Evolutionary conservation across 257 asterid species (phyloP).

Genomic region (Solanum sitiens): DNA sequence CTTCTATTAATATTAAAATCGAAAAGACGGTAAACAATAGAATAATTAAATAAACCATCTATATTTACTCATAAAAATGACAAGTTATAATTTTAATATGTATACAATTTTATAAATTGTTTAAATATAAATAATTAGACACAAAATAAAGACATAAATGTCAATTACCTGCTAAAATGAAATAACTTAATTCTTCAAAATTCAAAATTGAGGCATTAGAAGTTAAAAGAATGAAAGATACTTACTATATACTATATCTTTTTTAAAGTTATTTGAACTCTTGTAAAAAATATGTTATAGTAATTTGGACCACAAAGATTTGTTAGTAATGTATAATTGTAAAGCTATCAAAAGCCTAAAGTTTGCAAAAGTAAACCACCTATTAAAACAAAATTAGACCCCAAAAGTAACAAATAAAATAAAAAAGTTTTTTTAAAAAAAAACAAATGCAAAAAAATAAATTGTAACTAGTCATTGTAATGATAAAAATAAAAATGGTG

Average conservation of each 20-base stretch:
- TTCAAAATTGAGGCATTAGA: not conserved
- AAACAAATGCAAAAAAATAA: not conserved
- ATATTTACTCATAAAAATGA: too few relatives aligned
- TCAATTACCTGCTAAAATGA: too few relatives aligned
- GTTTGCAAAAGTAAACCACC: not conserved
- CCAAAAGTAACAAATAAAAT: not conserved
- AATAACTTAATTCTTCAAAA: too few relatives aligned
- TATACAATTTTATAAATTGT: too few relatives aligned
- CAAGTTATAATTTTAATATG: too few relatives aligned
- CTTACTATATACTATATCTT: too few relatives aligned
- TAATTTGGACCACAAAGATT: not conserved
- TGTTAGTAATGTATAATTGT: not conserved
- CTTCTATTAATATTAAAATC: too few relatives aligned
- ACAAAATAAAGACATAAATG: too few relatives aligned
- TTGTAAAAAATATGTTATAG: not conserved
- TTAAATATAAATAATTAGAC: too few relatives aligned
- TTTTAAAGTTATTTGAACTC: too few relatives aligned
- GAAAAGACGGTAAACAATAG: too few relatives aligned
- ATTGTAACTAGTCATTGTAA: not conserved
- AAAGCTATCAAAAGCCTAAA: not conserved
- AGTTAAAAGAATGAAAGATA: not conserved
- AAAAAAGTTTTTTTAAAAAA: not conserved
- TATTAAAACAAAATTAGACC: not conserved
- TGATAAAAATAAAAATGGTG: not conserved
- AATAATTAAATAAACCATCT: too few relatives aligned